These are phyloP conservation scores for Fagus crenata DNA, from an alignment of 306 rosid species.

Conservation along the genomic window DNA sequence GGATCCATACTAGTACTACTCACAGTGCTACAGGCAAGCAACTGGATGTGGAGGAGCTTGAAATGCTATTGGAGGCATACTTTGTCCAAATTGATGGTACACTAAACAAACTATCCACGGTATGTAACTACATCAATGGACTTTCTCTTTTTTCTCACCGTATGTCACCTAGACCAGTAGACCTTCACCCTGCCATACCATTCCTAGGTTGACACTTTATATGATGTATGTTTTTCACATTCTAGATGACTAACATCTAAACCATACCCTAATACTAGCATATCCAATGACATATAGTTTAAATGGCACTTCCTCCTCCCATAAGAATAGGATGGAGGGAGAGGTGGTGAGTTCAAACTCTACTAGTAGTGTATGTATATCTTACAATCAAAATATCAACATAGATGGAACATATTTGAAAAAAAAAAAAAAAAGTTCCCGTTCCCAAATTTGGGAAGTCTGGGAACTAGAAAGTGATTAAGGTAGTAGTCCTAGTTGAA, in stretches of 20 bases:
- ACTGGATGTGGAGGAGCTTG: constrained; percentile 95
- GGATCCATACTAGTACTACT: constrained; percentile 66
- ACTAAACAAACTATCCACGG: constrained; percentile 68
- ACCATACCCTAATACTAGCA: background rate
- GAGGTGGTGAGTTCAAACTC: too few species aligned
- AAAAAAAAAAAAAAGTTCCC: too few species aligned
- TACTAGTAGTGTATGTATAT: too few species aligned
- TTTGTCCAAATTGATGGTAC: constrained; percentile 97
- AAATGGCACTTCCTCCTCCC: too few species aligned
- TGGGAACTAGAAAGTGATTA: background rate
- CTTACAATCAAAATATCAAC: too few species aligned
- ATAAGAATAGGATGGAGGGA: too few species aligned
- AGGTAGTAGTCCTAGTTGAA: background rate
- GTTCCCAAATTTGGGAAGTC: too few species aligned
- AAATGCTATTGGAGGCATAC: constrained; percentile 98
- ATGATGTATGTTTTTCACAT: background rate
- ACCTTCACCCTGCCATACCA: too few species aligned
- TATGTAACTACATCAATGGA: constrained; percentile 21
- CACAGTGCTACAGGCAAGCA: constrained; percentile 64
- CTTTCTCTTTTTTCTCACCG: background rate
- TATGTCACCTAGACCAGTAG: too few species aligned
- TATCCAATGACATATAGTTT: too few species aligned
- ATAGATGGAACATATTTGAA: too few species aligned
- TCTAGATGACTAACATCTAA: background rate
- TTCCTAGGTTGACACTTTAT: background rate